Base-by-base conservation (phyloP, 306 rosid genomes). In the Hylodesmum podocarpum region DNA sequence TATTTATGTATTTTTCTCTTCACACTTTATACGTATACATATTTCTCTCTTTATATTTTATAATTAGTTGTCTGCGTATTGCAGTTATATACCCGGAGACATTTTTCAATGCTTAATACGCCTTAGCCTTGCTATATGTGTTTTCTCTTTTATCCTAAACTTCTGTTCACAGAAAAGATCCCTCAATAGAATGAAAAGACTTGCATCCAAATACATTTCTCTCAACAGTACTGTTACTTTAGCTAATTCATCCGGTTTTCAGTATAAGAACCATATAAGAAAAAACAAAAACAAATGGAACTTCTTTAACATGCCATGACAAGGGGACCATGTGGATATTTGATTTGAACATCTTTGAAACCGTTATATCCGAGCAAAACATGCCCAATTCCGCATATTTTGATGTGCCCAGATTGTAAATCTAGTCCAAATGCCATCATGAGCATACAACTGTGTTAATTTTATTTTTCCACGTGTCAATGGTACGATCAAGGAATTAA, bases 371-470 rank as follows among this genome's bases (percentile, higher is more conserved):
- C 43, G 46, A 77, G 72, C 73, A 58, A 72, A 47, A 75, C 44
- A 78, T 75, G 73, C 70, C 34, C 24, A 77, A 71, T 75, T 66
- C 84, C 75, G 84, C 87, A 77, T 82, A 37, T 83, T 79, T 79
- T 87, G 88, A 73, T 73, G 90, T 82, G 80, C 76, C 76, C 40
- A 78, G 73, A 70, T 61, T 41, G 29, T 58, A 73, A 64, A 77
- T 77, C 57, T 22, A 76, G 76, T 81, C 86, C 79, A 78, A n/a
- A n/a, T 54, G 79, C 77, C 88, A 86, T 86, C 80, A 84, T 80
- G 76, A 84, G 76, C 80, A 68, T 62, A 63, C 75, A 76, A 81
- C 47, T 34, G 67, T 47, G 19, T 28, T 33, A 24, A 24, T 46
- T 1, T 31, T 61, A 28, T 41, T 70, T 77, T 66, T 39, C 75